Evolutionary conservation across 176 grass and related monocot species (phyloP).

Genomic region (Microstegium vimineum): DNA sequence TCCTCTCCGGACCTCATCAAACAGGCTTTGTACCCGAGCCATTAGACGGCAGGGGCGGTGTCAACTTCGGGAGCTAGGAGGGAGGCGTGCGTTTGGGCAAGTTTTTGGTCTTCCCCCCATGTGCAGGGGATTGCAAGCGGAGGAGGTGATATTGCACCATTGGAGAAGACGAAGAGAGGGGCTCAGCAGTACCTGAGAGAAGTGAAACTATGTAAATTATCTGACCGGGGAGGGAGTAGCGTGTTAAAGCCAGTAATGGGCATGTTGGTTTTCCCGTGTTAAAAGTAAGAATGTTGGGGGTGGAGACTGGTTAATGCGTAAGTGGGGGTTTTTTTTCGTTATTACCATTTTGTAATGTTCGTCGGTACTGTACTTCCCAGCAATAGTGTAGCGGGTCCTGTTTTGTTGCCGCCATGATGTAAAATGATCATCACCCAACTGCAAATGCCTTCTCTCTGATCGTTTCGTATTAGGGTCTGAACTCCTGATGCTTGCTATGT

Average conservation of each 20-base stretch:
- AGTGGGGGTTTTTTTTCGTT: conserved; percentile 24
- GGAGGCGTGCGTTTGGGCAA: neutral
- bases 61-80: conserved; percentile 57
- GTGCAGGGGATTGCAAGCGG: neutral
- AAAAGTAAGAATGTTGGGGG: conserved; percentile 30
- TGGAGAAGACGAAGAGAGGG: no score
- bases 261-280: conserved; percentile 28
- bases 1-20: conserved; percentile 64
- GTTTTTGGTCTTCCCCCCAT: conserved; percentile 26
- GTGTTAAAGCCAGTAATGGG: conserved; percentile 26
- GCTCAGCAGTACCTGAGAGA: conserved; percentile 13
- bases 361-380: conserved; percentile 2
- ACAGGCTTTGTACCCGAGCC: conserved; percentile 69
- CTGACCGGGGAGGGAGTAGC: conserved; percentile 26
- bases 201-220: conserved; percentile 59
- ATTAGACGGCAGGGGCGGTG: conserved; percentile 61
- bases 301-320: conserved; percentile 43
- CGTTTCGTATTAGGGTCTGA: no score
- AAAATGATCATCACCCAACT: conserved; percentile 29
- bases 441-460: neutral
- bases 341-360: conserved; percentile 21
- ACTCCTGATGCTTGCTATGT: neutral
- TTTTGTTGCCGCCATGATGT: conserved; percentile 50
- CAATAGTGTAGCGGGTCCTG: conserved; percentile 37
- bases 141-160: neutral